phyloP scores from a whole-genome alignment of 768 basidiomycete species.

The Tylopilus felleus region DNA sequence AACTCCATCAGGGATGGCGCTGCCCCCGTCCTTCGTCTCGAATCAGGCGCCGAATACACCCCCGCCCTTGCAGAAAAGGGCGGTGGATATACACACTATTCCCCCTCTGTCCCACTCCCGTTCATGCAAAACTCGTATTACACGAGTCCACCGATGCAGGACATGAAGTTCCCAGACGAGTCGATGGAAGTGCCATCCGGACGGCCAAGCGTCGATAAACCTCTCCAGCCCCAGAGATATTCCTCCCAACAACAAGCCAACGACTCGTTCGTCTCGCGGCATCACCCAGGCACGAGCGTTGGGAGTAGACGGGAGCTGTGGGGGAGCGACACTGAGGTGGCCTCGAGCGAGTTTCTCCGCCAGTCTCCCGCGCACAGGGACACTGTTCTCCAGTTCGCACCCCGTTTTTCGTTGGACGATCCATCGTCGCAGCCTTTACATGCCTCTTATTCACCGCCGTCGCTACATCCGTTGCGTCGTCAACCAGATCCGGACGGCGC shows the following conservation, averaged over 20 bases:
- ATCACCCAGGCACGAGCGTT: slow-evolving; percentile 10
- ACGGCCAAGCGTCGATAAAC: slow-evolving; percentile 17
- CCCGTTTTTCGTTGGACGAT: slow-evolving; percentile 15
- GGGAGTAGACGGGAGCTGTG: slow-evolving; percentile 23
- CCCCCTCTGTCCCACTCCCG: background rate
- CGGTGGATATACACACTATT: background rate
- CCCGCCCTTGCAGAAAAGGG: slow-evolving; percentile 19
- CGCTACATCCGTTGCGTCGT: slow-evolving; percentile 28
- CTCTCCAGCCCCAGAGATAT: slow-evolving; percentile 23
- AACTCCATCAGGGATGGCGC: slow-evolving; percentile 24
- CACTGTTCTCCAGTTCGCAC: slow-evolving; percentile 11
- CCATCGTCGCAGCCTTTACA: background rate
- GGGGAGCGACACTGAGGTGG: slow-evolving; percentile 19
- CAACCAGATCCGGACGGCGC: slow-evolving; percentile 7
- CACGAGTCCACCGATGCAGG: slow-evolving; percentile 1
- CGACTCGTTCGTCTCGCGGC: slow-evolving; percentile 3
- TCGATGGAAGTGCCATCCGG: slow-evolving; percentile 13
- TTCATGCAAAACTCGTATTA: slow-evolving; percentile 16
- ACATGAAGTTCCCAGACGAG: slow-evolving; percentile 16
- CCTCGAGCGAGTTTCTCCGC: slow-evolving; percentile 7
- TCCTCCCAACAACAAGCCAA: slow-evolving; percentile 9
- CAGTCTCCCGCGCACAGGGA: slow-evolving; percentile 2
- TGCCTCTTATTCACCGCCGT: slow-evolving; percentile 7
- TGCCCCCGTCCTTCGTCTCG: slow-evolving; percentile 28
- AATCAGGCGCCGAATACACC: slow-evolving; percentile 15